Percentiles rank a stretch among this genome's conserved stretches.
Evolutionary conservation across 768 basidiomycete species (phyloP).

Genomic region (Exidia glandulosa): DNA sequence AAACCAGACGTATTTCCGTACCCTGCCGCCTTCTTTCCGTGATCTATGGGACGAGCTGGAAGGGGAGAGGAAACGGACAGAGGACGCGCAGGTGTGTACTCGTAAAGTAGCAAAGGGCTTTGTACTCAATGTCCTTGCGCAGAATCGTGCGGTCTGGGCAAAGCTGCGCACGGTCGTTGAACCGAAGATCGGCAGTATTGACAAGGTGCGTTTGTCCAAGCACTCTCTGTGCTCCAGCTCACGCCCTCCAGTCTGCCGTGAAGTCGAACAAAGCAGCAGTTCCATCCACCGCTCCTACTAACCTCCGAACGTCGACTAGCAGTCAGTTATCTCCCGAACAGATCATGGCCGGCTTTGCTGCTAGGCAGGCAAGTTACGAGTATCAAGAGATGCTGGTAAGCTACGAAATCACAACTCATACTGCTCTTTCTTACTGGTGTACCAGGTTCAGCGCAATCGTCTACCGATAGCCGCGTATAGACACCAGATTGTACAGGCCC

Average conservation of each 20-base stretch:
- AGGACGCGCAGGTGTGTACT: conserved; percentile 28
- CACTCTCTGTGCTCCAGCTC: neutral
- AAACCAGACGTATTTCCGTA: conserved; percentile 50
- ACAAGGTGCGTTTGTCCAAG: conserved; percentile 27
- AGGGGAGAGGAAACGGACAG: conserved; percentile 40
- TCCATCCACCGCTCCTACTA: neutral
- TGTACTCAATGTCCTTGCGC: conserved; percentile 4
- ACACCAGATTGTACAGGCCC: conserved; percentile 50
- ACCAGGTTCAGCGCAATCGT: conserved; percentile 57
- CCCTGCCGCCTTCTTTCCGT: conserved; percentile 73
- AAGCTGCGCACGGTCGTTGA: conserved; percentile 54
- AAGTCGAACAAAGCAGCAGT: neutral
- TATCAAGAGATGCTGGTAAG: conserved; percentile 88
- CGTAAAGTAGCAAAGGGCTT: neutral
- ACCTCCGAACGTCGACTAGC: neutral
- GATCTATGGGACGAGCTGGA: conserved; percentile 92
- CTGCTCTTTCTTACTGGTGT: conserved; percentile 1
- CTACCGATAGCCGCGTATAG: conserved; percentile 85
- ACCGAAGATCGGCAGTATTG: conserved; percentile 36
- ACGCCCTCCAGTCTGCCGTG: neutral
- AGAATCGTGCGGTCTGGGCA: conserved; percentile 62
- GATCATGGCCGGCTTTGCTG: conserved; percentile 45
- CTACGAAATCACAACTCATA: conserved; percentile 8
- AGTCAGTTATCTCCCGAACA: conserved; percentile 29
- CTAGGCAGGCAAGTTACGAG: conserved; percentile 46